These are phyloP conservation scores for Calonectria pseudoreteaudii DNA, from an alignment of 2,329 filamentous ascomycete species.

Conservation along the genomic window DNA sequence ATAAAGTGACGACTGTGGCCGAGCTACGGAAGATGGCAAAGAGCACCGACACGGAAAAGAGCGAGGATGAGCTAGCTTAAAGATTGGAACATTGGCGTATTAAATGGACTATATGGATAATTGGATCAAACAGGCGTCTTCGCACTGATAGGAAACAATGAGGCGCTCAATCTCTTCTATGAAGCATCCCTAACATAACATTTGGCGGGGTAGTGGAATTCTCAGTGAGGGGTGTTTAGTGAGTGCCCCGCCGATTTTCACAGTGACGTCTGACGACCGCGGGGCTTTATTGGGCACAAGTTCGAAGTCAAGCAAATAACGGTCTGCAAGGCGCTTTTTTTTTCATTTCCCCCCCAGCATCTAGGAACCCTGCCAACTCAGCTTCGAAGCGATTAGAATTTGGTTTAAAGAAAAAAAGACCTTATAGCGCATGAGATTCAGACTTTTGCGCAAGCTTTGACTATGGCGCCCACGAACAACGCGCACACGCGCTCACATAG, in stretches of 20 bases:
- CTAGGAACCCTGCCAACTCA: no score
- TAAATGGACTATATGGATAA: neutral
- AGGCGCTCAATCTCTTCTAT: neutral
- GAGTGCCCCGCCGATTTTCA: conserved; percentile 6
- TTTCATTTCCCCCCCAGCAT: neutral
- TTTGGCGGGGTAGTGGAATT: conserved; percentile 15
- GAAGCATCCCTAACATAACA: neutral
- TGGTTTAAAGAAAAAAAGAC: neutral
- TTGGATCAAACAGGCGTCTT: neutral
- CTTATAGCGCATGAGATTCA: neutral
- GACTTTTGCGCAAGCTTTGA: neutral
- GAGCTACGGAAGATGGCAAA: neutral
- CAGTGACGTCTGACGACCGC: conserved; percentile 17
- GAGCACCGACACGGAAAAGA: neutral
- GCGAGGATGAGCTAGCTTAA: conserved; percentile 23
- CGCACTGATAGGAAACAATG: neutral
- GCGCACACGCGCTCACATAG: conserved; percentile 84
- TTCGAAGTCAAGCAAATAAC: conserved; percentile 11
- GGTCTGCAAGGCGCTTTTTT: neutral
- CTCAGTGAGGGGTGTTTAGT: conserved; percentile 10
- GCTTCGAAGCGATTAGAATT: neutral
- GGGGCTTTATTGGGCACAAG: conserved; percentile 2
- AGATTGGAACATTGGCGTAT: neutral
- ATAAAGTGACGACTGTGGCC: conserved; percentile 1
- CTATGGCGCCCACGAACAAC: conserved; percentile 68